Evolutionary conservation across 805 yeast genomes (phyloP).

Genomic region (Priceomyces medius): DNA sequence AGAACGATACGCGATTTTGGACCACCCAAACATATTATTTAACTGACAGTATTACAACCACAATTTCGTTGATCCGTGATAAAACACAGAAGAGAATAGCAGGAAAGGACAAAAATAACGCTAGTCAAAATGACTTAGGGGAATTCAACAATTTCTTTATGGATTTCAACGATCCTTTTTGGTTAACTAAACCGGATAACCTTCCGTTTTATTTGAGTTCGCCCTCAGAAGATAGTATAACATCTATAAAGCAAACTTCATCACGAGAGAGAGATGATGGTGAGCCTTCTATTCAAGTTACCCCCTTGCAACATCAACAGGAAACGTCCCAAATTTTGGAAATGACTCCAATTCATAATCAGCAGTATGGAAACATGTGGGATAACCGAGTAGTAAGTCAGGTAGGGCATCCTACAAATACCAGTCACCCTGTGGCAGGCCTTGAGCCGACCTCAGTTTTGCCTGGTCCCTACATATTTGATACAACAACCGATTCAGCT

Average conservation of each 20-base stretch:
- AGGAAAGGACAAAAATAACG: neutral
- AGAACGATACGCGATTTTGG: conserved; percentile 28
- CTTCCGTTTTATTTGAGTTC: conserved; percentile 35
- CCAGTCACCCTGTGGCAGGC: neutral
- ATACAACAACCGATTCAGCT: neutral
- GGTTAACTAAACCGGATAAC: conserved; percentile 50
- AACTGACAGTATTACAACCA: conserved; percentile 28
- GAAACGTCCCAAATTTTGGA: conserved; percentile 1
- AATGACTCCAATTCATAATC: neutral
- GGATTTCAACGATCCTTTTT: conserved; percentile 49
- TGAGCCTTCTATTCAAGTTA: neutral
- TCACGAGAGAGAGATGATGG: conserved; percentile 3
- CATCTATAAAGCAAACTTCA: neutral
- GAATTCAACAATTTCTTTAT: conserved; percentile 37
- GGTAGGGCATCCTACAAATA: neutral
- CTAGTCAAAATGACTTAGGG: neutral
- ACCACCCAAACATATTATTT: conserved; percentile 32
- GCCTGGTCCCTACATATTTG: conserved; percentile 2
- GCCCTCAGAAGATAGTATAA: conserved; percentile 23
- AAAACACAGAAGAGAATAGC: conserved; percentile 11
- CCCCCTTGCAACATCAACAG: neutral
- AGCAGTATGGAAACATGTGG: conserved; percentile 2
- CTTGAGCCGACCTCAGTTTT: neutral
- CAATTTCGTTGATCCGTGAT: conserved; percentile 24
- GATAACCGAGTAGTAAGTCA: neutral